These are phyloP conservation scores for Suillus bovinus DNA, from an alignment of 768 basidiomycete genomes.

Conservation along the genomic window DNA sequence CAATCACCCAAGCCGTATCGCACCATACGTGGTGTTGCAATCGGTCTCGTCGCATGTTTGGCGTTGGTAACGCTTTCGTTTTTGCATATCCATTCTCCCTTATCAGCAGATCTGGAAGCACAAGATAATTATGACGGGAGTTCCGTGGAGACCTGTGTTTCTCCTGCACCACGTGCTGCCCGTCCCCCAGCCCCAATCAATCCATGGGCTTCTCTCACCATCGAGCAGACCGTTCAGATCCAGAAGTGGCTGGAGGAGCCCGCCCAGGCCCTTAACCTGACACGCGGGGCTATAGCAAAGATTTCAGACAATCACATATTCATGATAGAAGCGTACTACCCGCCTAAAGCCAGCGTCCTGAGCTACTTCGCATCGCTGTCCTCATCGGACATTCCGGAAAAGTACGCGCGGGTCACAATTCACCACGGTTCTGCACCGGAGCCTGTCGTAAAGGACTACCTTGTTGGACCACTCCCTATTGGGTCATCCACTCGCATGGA, in stretches of 20 bases:
- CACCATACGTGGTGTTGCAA: constrained; percentile 16
- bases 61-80: constrained; percentile 15
- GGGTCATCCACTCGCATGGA: constrained; percentile 38
- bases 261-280: constrained; percentile 49
- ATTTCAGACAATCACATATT: constrained; percentile 52
- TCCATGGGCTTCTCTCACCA: constrained; percentile 51
- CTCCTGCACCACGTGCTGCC: constrained; percentile 34
- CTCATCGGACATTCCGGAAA: constrained; percentile 29
- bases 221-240: constrained; percentile 44
- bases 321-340: constrained; percentile 50
- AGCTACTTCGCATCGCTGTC: constrained; percentile 42
- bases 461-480: constrained; percentile 60
- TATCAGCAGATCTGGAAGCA: constrained; percentile 1
- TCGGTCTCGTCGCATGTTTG: constrained; percentile 16
- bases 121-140: constrained; percentile 6
- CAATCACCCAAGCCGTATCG: constrained; percentile 7
- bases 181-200: constrained; percentile 45
- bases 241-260: constrained; percentile 46
- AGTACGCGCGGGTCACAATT: constrained; percentile 51
- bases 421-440: constrained; percentile 44
- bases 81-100: constrained; percentile 9
- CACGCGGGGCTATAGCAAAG: constrained; percentile 29
- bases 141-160: constrained; percentile 35
- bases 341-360: constrained; percentile 48
- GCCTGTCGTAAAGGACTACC: constrained; percentile 52